A percentile compares a stretch with the other conserved stretches of the same genome.
phyloP scores from a whole-genome alignment of 2,329 filamentous ascomycete species.

The Scolecobasidium constrictum region DNA sequence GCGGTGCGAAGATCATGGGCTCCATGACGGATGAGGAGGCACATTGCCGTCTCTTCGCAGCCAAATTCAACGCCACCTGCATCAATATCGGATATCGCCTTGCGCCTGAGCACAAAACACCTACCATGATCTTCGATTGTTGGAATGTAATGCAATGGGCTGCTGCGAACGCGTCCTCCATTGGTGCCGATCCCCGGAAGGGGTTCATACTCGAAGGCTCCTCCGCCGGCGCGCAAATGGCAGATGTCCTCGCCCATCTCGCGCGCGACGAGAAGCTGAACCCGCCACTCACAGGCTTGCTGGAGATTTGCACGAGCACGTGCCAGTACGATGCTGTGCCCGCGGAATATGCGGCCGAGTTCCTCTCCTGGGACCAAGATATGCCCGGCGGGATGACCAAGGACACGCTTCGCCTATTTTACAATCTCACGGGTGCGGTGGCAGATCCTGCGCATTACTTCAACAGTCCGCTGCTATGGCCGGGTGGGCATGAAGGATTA shows the following conservation, averaged over 20 bases:
- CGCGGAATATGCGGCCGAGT: not conserved
- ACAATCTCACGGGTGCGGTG: not conserved
- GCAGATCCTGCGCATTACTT: not conserved
- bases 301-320: not conserved
- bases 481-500: constrained; percentile 2
- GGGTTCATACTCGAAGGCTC: constrained; percentile 42
- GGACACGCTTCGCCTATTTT: not conserved
- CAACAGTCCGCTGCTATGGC: not conserved
- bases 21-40: constrained; percentile 31
- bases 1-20: constrained; percentile 34
- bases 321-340: constrained; percentile 7
- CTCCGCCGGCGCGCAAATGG: constrained; percentile 42
- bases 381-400: not conserved
- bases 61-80: constrained; percentile 29
- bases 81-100: constrained; percentile 42
- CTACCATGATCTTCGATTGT: constrained; percentile 36
- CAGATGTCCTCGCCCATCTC: constrained; percentile 21
- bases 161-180: constrained; percentile 11
- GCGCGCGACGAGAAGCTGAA: constrained; percentile 7
- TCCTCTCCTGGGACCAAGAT: not conserved
- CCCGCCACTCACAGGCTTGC: constrained; percentile 5
- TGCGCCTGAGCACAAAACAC: constrained; percentile 41
- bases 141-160: constrained; percentile 36
- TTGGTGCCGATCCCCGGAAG: constrained; percentile 30
- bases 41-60: constrained; percentile 29